Percentiles rank a stretch among this genome's conserved stretches.
Conservation (phyloP, 2,329 filamentous ascomycete species). For the Aspergillus felis region DNA sequence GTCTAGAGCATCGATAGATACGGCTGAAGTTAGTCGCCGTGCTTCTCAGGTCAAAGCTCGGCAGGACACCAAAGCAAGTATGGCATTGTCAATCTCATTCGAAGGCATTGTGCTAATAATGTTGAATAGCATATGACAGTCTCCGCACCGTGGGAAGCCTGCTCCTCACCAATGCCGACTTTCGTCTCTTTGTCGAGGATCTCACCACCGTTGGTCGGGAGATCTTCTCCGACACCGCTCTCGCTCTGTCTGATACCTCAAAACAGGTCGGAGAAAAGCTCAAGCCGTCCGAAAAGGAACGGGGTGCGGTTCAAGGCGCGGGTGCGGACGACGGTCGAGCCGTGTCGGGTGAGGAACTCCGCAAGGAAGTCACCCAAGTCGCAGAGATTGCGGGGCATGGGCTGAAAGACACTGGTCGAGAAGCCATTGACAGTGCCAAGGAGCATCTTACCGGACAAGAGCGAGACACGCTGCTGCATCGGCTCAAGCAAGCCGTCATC, state of each 20-base stretch:
- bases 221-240: slow-evolving; percentile 81
- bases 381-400: slow-evolving; percentile 37
- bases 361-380: slow-evolving; percentile 54
- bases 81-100: neutral
- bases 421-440: slow-evolving; percentile 65
- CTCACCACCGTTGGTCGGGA: slow-evolving; percentile 73
- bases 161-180: slow-evolving; percentile 86
- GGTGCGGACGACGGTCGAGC: slow-evolving; percentile 45
- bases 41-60: slow-evolving; percentile 61
- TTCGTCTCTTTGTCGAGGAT: slow-evolving; percentile 80
- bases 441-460: slow-evolving; percentile 72
- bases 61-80: slow-evolving; percentile 69
- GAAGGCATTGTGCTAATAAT: slow-evolving; percentile 3
- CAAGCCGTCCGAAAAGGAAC: slow-evolving; percentile 63
- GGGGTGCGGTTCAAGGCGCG: slow-evolving; percentile 47
- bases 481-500: slow-evolving; percentile 71
- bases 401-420: slow-evolving; percentile 41
- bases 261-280: slow-evolving; percentile 69
- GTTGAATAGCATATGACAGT: slow-evolving; percentile 65
- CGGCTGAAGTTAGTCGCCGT: slow-evolving; percentile 58
- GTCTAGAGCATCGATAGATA: slow-evolving; percentile 66
- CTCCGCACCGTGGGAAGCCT: slow-evolving; percentile 77
- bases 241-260: slow-evolving; percentile 71
- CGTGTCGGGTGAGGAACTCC: slow-evolving; percentile 60
- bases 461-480: slow-evolving; percentile 66